These are phyloP conservation scores for Pilobolus umbonatus DNA, from an alignment of 192 early-diverging fungal species.

Conservation along the genomic window DNA sequence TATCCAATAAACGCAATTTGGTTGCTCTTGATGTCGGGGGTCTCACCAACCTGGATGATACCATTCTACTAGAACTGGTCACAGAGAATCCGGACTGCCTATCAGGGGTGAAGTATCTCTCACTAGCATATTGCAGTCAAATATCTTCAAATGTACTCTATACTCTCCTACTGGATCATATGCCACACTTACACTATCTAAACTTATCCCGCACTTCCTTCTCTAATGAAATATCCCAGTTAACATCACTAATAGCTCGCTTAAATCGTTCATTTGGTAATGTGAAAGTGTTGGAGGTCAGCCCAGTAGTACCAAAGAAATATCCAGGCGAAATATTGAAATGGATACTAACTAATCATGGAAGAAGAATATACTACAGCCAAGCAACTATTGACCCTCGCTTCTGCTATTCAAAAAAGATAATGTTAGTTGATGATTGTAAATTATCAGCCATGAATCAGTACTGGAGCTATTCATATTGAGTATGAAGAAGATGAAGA, in stretches of 20 bases:
- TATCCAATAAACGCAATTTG: not conserved
- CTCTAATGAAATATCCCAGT: not conserved
- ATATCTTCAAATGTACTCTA: not conserved
- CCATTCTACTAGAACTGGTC: not conserved
- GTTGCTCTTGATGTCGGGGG: constrained; percentile 8
- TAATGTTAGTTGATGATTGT: not conserved
- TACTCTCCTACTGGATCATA: no score
- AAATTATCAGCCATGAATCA: constrained; percentile 7
- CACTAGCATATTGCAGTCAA: not conserved
- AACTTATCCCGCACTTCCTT: constrained; percentile 6
- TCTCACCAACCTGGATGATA: not conserved
- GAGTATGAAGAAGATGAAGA: no score
- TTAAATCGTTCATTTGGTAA: not conserved
- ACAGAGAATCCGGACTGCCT: constrained; percentile 1
- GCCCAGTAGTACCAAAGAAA: not conserved
- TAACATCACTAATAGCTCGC: constrained; percentile 5
- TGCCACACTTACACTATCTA: constrained; percentile 4
- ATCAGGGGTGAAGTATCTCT: constrained; percentile 4
- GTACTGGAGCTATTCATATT: constrained; percentile 17
- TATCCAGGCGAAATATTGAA: not conserved
- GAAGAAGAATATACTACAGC: constrained; percentile 2
- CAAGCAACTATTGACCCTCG: not conserved
- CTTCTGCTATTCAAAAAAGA: constrained; percentile 2
- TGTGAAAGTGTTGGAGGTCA: constrained; percentile 11
- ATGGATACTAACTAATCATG: constrained; percentile 2